A percentile compares a stretch with the other conserved stretches of the same genome.
These are phyloP conservation scores for Licmophora abbreviata DNA, from an alignment of 108 stramenopile species.

Conservation along the genomic window DNA sequence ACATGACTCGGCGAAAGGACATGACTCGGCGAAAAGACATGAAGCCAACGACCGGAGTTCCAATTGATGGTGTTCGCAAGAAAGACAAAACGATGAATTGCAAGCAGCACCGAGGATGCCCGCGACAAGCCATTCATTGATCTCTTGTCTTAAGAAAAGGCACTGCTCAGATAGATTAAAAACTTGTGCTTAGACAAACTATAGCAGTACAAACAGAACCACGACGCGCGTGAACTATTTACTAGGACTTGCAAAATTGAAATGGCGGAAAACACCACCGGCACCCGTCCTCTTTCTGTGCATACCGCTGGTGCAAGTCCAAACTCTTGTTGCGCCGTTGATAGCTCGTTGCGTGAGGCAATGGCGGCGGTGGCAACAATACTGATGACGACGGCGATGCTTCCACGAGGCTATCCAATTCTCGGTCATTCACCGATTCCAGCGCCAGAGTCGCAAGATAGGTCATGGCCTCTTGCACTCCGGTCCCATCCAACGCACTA, in stretches of 20 bases:
- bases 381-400: background rate
- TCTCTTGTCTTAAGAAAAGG: no score
- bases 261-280: background rate
- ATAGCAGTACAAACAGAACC: no score
- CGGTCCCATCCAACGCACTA: slow-evolving; percentile 56
- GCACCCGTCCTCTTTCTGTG: background rate
- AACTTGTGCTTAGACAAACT: no score
- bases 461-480: slow-evolving; percentile 56
- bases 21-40: no score
- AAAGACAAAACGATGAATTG: no score
- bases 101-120: no score
- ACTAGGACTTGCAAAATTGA: background rate
- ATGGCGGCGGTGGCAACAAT: background rate
- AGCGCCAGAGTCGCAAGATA: slow-evolving; percentile 36
- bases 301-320: slow-evolving; percentile 34
- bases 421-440: slow-evolving; percentile 17
- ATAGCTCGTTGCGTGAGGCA: background rate
- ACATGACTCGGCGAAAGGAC: no score
- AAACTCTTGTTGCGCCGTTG: slow-evolving; percentile 20
- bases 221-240: no score
- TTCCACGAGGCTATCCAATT: slow-evolving; percentile 3
- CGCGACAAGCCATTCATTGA: no score
- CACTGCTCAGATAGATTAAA: no score
- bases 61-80: no score
- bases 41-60: no score